A percentile compares a stretch with the other conserved stretches of the same genome.
Conservation (phyloP, 148 eudicot genomes). For the Vaccinium darrowii region DNA sequence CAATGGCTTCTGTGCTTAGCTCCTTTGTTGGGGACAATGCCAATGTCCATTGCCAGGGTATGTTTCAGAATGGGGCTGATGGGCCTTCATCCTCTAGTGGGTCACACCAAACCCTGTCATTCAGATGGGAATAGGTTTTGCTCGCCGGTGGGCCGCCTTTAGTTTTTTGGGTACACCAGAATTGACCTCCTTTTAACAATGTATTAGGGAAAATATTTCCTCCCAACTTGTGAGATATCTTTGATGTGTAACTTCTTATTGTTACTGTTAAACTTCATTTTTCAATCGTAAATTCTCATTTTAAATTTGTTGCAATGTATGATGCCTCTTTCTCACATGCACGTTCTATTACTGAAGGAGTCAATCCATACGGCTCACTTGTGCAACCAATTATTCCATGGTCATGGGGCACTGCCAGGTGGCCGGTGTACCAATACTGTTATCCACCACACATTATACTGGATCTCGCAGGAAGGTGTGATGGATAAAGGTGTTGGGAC, state of each 20-base stretch:
- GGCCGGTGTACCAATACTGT: too few relatives aligned
- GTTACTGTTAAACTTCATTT: not conserved
- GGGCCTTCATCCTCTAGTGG: conserved; percentile 49
- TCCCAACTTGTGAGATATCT: not conserved
- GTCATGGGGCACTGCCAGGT: too few relatives aligned
- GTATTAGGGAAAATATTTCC: not conserved
- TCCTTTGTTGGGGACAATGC: conserved; percentile 11
- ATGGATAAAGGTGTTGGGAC: too few relatives aligned
- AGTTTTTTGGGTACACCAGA: too few relatives aligned
- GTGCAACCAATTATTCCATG: too few relatives aligned
- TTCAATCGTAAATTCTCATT: not conserved
- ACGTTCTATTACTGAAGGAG: too few relatives aligned
- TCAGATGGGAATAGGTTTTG: conserved; percentile 60
- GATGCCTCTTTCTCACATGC: too few relatives aligned
- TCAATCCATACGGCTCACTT: too few relatives aligned
- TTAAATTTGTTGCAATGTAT: too few relatives aligned
- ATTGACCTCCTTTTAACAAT: too few relatives aligned
- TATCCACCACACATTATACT: too few relatives aligned
- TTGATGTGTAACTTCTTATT: not conserved
- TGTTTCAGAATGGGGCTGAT: conserved; percentile 38
- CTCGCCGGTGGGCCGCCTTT: not conserved
- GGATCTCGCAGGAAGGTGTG: too few relatives aligned
- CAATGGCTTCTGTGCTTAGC: conserved; percentile 15
- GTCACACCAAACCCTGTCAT: conserved; percentile 59
- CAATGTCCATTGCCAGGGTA: conserved; percentile 41